Conservation (phyloP, 2,329 filamentous ascomycete species). For the Neoascochyta sp. region DNA sequence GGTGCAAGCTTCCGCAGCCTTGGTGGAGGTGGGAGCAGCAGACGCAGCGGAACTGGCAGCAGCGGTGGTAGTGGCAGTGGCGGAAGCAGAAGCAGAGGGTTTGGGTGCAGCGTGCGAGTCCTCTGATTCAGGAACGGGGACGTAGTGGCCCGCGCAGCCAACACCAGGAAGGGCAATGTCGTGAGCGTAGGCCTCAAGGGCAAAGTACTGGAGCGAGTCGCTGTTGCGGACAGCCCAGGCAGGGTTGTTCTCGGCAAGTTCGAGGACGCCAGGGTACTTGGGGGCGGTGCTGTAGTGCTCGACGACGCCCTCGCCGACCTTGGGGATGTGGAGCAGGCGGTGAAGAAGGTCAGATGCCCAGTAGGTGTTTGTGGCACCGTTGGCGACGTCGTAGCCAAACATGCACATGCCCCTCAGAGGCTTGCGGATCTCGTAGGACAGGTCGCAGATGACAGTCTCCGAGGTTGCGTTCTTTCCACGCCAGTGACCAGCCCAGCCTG, state of each 20-base stretch:
- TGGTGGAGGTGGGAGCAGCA: slow-evolving; percentile 4
- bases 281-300: slow-evolving; percentile 62
- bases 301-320: slow-evolving; percentile 57
- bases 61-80: slow-evolving; percentile 2
- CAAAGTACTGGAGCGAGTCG: slow-evolving; percentile 64
- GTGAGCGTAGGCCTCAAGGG: slow-evolving; percentile 63
- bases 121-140: slow-evolving; percentile 8
- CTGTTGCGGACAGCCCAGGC: slow-evolving; percentile 55
- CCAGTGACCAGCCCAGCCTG: slow-evolving; percentile 66
- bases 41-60: slow-evolving; percentile 3
- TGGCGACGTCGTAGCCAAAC: slow-evolving; percentile 60
- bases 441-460: slow-evolving; percentile 67
- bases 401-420: slow-evolving; percentile 59
- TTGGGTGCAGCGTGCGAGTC: slow-evolving; percentile 4
- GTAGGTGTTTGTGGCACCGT: slow-evolving; percentile 56
- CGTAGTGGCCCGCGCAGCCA: slow-evolving; percentile 54
- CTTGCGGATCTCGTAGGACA: slow-evolving; percentile 57
- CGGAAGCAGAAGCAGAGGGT: slow-evolving; percentile 1
- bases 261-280: slow-evolving; percentile 54
- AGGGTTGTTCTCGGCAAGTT: slow-evolving; percentile 50
- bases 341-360: slow-evolving; percentile 66
- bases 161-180: slow-evolving; percentile 61
- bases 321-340: slow-evolving; percentile 61
- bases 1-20: slow-evolving; percentile 12
- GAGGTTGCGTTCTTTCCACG: slow-evolving; percentile 61